Base-by-base conservation (phyloP, 2,329 filamentous ascomycete genomes). In the Apiospora koreana region DNA sequence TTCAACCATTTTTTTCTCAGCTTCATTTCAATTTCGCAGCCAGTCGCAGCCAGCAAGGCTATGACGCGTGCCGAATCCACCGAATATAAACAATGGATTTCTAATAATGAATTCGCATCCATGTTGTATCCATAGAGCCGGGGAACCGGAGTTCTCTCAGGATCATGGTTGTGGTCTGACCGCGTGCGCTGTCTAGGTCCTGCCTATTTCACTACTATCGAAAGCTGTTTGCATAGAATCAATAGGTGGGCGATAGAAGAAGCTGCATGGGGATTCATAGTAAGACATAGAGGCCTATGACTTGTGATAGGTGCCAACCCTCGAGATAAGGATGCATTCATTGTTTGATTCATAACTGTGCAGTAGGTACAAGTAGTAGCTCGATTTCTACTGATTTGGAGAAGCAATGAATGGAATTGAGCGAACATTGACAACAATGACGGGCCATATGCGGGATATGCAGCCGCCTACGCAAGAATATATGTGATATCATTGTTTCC, bases 1-100 rank as follows among this genome's bases (percentile, higher is more conserved):
- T 62, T 38, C 54, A 62, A 62, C 31, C 18, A 38, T 38, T 58
- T 58, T 35, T 38, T 12, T 38, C 18, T 62, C 54, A 62, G 54
- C 54, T 62, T 62, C 54, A 62, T 62, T 62, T 62, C 54, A 62
- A 62, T 62, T 28, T 35, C 54, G 28, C 54, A 38, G 54, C 31
- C 54, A 35, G 31, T 62, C 21, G 31, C 10, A 35, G 18, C 54
- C 21, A 58, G 31, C 50, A 18, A 62, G 54, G 54, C 21, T 9
- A 38, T 62, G 31, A 62, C 54, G 54, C 54, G 54, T 38, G 31
- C 54, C 54, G 54, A 62, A 38, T 21, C 54, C 54, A 62, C 54
- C 9, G 18, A 62, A 62, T 38, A 18, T 62, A 38, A 62, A 38
- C 28, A 62, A n/a, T 62, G 35, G 31, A 62, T 38, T 62, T 38